Evolutionary conservation across 2,329 filamentous ascomycete species (phyloP), one percentile per base, ranked within the genome.

Genomic region (Sarocladium strictum): DNA sequence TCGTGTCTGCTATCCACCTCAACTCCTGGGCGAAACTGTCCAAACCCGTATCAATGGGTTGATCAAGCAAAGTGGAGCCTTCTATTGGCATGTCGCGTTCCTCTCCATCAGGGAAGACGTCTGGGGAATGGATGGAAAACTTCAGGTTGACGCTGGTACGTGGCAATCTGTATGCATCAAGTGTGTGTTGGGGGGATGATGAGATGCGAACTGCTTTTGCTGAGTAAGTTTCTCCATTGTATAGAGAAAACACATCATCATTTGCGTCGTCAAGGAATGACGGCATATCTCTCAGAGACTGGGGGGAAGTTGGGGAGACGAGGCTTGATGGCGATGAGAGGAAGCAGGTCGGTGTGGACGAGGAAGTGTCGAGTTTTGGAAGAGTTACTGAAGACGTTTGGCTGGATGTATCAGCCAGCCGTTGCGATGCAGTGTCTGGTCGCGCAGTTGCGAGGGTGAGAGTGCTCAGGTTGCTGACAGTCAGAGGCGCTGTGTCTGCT

Each of bases 1-100:
- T 78, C 23, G 72, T 67, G 29, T 74, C 71, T 11, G 73, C 75
- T 64, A 81, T 76, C 77, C 78, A 81, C 54, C 75, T 71, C 57
- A 81, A 66, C 62, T 81, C 79, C 52, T 59, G 68, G 40, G 64
- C 68, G 58, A 75, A 71, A 54, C 74, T 69, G 47, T 74, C 71
- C 4, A 75, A 60, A 21, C 68, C 69, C 3, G 67, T 64, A 49
- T 72, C 69, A 40, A 67, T 64, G 2, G 69, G 70, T 37, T 64
- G 60, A 9, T 65, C 66, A 2, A 74, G 63, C 15, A 71, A 58
- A 56, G 64, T 61, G 45, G 54, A 45, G 54, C 59, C 59, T 37
- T 54, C 60, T 1, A 64, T 53, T 3, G 59, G 26, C 6, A 62
- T 53, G 3, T 21, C 27, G 5, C 27, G 27, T 3, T 7, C 24